Conservation (phyloP, 768 basidiomycete species). For the Phaffia tasmanica region DNA sequence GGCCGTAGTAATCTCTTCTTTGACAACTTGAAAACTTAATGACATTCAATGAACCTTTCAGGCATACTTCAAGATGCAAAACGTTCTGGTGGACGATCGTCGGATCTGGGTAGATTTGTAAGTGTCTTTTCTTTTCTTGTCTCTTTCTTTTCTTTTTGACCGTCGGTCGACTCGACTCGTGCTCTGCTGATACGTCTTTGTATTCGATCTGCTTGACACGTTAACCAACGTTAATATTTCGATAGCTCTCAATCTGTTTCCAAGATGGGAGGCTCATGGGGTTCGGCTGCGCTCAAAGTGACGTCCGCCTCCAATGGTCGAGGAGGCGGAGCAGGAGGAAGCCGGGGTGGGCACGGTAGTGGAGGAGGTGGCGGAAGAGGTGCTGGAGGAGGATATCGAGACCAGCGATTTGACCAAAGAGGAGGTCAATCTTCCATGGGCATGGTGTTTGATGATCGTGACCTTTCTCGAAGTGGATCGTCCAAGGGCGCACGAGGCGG, state of each 20-base stretch:
- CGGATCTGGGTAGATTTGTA: slow-evolving; percentile 99
- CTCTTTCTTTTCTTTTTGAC: background rate
- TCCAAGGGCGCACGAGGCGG: slow-evolving; percentile 29
- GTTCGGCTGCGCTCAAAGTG: slow-evolving; percentile 42
- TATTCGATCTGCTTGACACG: background rate
- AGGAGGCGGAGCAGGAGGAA: slow-evolving; percentile 21
- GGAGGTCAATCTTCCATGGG: slow-evolving; percentile 34
- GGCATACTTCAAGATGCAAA: slow-evolving; percentile 99
- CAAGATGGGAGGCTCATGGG: slow-evolving; percentile 68
- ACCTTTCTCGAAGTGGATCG: slow-evolving; percentile 23
- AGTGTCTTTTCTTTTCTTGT: slow-evolving; percentile 34
- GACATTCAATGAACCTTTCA: slow-evolving; percentile 33
- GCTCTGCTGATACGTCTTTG: background rate
- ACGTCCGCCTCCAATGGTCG: slow-evolving; percentile 33
- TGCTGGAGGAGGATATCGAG: slow-evolving; percentile 53
- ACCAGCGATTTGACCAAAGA: slow-evolving; percentile 14
- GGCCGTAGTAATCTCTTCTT: background rate
- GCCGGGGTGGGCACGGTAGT: slow-evolving; percentile 26
- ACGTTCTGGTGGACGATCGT: slow-evolving; percentile 91
- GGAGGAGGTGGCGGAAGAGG: slow-evolving; percentile 41
- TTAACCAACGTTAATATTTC: too few relatives aligned
- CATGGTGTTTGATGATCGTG: slow-evolving; percentile 76
- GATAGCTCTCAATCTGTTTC: slow-evolving; percentile 85
- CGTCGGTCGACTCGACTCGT: slow-evolving; percentile 15
- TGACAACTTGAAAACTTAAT: slow-evolving; percentile 1